Base-by-base conservation (phyloP, 2,329 filamentous ascomycete genomes). In the Colletotrichum coccodes region DNA sequence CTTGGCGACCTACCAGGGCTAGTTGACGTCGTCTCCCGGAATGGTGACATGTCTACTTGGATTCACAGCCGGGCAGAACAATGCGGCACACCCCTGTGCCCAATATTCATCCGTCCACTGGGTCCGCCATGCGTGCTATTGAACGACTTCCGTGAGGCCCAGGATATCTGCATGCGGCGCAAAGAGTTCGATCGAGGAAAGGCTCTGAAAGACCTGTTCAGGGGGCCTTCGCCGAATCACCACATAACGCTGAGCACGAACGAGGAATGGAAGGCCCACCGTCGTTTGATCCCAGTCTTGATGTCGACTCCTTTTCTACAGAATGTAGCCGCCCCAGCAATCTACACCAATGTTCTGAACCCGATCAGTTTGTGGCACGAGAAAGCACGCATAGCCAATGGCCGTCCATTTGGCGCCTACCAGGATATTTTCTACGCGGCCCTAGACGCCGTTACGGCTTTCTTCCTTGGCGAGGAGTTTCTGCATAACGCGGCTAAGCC, bases 261-360 rank as follows among this genome's bases (percentile, higher is more conserved):
- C 23, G 66, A 75, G 0, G 72, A 71, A 14, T 82, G 76, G 72
- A 78, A 76, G 70, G 59, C 73, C 6, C 75, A 79, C 52, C 75
- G 78, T 6, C 76, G 76, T 21, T 73, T 82, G 7, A 72, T 82
- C 47, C 77, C 78, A 32, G 76, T 82, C 62, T 70, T 80, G 21
- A 82, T 83, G 79, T 71, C 76, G 5, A 76, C 76, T 1, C 72
- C 71, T 0, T 83, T 82, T 54, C 69, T 82, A 8, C 74, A 71
- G 28, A 52, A 73, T n/a, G 74, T 82, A 6, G 66, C 70, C 7
- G 80, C 75, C 0, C 79, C 80, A 0, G 72, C 76, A 6, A 71
- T 82, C 3, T 79, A 82, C 70, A 70, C 73, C 14, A 73, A 72
- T 6, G 72, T 75, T 8, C 50, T 67, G 28, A 73, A 76, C 30